Conservation (phyloP, 2,329 filamentous ascomycete species). For the Hypoxylon sp. region DNA sequence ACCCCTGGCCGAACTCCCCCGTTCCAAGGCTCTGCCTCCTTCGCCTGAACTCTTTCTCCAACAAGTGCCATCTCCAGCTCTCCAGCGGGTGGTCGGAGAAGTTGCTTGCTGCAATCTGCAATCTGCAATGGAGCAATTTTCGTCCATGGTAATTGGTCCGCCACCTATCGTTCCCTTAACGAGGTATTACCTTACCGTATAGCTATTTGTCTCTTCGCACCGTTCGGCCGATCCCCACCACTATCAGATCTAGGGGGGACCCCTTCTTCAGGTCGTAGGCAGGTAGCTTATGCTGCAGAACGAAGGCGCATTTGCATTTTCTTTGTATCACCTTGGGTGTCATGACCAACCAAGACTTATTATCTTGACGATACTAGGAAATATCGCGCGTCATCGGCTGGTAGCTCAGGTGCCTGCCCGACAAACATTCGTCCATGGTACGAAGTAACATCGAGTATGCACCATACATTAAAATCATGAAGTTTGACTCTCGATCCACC, state of each 20-base stretch:
- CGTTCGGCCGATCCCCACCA: conserved; percentile 27
- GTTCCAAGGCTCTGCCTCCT: conserved; percentile 27
- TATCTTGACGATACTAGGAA: conserved; percentile 6
- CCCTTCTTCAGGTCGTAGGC: too few relatives aligned
- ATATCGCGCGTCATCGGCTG: conserved; percentile 15
- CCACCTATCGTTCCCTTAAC: too few relatives aligned
- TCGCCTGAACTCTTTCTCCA: conserved; percentile 26
- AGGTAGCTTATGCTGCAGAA: conserved; percentile 30
- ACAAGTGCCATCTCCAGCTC: conserved; percentile 31
- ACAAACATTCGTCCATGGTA: conserved; percentile 15
- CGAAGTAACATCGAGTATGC: too few relatives aligned
- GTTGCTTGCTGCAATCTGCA: too few relatives aligned
- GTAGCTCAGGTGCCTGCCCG: conserved; percentile 2
- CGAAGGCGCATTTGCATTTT: conserved; percentile 20
- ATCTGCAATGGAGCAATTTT: conserved; percentile 10
- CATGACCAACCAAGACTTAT: conserved; percentile 8
- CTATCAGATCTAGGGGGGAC: conserved; percentile 22
- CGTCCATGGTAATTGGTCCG: conserved; percentile 16
- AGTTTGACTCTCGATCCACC: too few relatives aligned
- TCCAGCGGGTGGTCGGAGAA: conserved; percentile 21
- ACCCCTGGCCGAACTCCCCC: conserved; percentile 15
- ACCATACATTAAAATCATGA: too few relatives aligned
- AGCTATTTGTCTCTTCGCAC: too few relatives aligned
- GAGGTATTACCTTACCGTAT: too few relatives aligned
- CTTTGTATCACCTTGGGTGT: conserved; percentile 23